Percentiles rank a stretch among this genome's conserved stretches.
These are phyloP conservation scores for Ganoderma sinense DNA, from an alignment of 1,284 basidiomycete species.

Conservation along the genomic window DNA sequence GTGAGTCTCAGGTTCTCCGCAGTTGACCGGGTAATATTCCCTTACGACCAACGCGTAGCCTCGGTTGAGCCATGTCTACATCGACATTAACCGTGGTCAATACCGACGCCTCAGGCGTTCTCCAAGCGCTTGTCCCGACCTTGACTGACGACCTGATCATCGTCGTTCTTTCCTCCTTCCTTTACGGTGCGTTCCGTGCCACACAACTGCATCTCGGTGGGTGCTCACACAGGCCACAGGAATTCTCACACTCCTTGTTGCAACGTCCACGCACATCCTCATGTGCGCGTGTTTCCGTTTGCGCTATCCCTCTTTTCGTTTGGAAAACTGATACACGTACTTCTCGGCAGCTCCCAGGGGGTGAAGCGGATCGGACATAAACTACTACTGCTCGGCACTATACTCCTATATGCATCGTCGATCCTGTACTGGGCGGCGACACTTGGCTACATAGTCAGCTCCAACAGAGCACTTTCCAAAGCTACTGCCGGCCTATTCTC, in stretches of 20 bases:
- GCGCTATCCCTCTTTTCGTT: neutral
- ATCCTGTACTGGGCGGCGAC: neutral
- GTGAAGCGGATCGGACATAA: neutral
- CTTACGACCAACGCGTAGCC: neutral
- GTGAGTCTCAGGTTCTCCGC: neutral
- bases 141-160: neutral
- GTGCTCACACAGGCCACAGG: neutral
- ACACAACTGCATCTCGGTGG: neutral
- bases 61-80: neutral
- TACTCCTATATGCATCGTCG: neutral
- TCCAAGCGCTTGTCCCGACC: neutral
- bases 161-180: conserved; percentile 2
- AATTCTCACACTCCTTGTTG: neutral
- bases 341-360: neutral
- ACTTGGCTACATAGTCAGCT: neutral
- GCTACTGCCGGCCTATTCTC: conserved; percentile 1
- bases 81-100: neutral
- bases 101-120: neutral
- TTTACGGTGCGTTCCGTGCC: conserved; percentile 3
- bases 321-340: neutral
- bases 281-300: neutral
- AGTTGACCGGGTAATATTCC: neutral
- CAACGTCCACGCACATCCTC: neutral
- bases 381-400: neutral
- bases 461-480: neutral